Conservation (phyloP, 352 stramenopile genomes). For the Blastocystis sp. region DNA sequence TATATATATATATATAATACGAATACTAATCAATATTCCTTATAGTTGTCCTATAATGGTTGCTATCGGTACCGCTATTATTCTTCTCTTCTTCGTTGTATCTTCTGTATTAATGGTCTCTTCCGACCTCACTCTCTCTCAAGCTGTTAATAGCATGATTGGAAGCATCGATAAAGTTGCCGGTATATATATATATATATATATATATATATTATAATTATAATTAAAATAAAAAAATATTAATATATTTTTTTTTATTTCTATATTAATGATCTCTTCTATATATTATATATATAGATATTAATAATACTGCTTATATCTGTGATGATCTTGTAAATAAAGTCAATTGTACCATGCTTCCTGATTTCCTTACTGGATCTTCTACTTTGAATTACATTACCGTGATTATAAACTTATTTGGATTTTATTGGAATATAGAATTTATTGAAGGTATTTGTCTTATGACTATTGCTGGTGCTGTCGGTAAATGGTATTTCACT, state of each 20-base stretch:
- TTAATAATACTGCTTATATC: slow-evolving; percentile 38
- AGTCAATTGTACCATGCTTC: slow-evolving; percentile 59
- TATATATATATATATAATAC: no score
- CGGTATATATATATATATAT: no score
- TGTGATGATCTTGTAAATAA: slow-evolving; percentile 51
- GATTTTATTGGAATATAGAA: slow-evolving; percentile 78
- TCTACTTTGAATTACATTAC: background rate
- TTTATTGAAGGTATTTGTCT: slow-evolving; percentile 81
- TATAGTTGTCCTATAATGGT: slow-evolving; percentile 47
- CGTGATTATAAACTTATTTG: slow-evolving; percentile 63
- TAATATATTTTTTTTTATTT: no score
- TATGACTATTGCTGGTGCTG: slow-evolving; percentile 70
- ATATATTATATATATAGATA: background rate
- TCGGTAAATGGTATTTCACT: slow-evolving; percentile 71
- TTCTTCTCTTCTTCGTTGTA: slow-evolving; percentile 53
- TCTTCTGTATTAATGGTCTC: slow-evolving; percentile 54
- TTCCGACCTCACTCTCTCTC: slow-evolving; percentile 48
- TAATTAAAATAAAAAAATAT: no score
- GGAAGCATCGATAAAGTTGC: slow-evolving; percentile 38
- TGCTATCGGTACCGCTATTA: slow-evolving; percentile 50
- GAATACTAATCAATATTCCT: no score
- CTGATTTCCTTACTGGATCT: slow-evolving; percentile 51
- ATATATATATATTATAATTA: no score
- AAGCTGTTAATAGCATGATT: slow-evolving; percentile 44
- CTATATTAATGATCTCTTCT: background rate